Base-by-base conservation (phyloP, 495 filamentous ascomycete species). In the Sphaerosporella brunnea region DNA sequence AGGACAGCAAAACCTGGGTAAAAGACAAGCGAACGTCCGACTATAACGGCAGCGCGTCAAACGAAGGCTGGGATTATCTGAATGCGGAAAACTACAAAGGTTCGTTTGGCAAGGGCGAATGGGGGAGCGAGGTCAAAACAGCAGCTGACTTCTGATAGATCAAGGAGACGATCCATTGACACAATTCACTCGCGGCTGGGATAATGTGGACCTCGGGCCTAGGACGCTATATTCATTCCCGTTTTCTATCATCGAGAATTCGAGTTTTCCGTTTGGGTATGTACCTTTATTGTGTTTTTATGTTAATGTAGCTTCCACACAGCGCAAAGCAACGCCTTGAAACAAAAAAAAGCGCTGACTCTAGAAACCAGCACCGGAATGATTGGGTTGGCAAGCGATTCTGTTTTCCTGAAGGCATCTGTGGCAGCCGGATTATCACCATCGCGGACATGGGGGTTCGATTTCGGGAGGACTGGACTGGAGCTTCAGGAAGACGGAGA, bases 21-120 rank as follows among this genome's bases (percentile, higher is more conserved):
- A 23, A 23, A n/a, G 51, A 59, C 24, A 43, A 26, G 4, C 36
- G 47, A 7, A 53, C 52, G 18, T 21, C 24, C 11, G 18, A 30
- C 1, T 58, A 45, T 34, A 54, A 58, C 8, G 56, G 55, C 2
- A 51, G 49, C 9, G 51, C 48, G n/a, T 11, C 15, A 21, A 59
- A 59, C 10, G 30, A 45, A 7, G 56, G 56, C 3, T 59, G 54
- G 54, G 56, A 59, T 45, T 59, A 26, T 36, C 55, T 59, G 4
- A 53, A 59, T 19, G 38, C 11, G 21, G 51, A 45, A 9, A 42
- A 43, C 16, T 59, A 59, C 32, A 4, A 25, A 16, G 25, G 55
- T 58, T 47, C 34, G 16, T 23, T n/a, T n/a, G 9, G 21, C 13
- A 18, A 10, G 28, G 23, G 2, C 16, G 10, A 44, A 44, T 4